These are phyloP conservation scores for Arthroderma sp. DNA, from an alignment of 2,329 filamentous ascomycete genomes.

Conservation along the genomic window DNA sequence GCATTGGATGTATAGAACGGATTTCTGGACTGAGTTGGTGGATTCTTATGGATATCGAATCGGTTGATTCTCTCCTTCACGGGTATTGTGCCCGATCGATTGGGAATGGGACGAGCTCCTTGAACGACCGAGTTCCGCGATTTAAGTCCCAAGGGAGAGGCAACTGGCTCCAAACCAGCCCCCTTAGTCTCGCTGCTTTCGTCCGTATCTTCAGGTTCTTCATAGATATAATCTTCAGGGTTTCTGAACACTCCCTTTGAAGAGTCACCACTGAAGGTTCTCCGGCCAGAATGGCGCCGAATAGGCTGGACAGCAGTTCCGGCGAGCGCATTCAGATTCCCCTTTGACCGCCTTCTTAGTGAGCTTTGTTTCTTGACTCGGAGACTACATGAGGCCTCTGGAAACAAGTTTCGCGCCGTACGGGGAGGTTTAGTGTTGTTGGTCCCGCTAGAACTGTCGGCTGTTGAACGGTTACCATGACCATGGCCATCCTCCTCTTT, in stretches of 20 bases:
- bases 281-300: slow-evolving; percentile 9
- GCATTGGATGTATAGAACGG: slow-evolving; percentile 63
- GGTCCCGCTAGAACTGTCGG: slow-evolving; percentile 12
- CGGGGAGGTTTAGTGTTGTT: not conserved
- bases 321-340: slow-evolving; percentile 26
- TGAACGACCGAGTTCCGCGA: slow-evolving; percentile 49
- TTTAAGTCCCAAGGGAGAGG: slow-evolving; percentile 43
- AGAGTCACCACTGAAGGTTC: slow-evolving; percentile 25
- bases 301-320: slow-evolving; percentile 14
- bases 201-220: slow-evolving; percentile 55
- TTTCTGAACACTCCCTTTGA: slow-evolving; percentile 43
- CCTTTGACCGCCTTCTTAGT: slow-evolving; percentile 24
- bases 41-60: slow-evolving; percentile 71
- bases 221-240: slow-evolving; percentile 58
- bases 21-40: slow-evolving; percentile 70
- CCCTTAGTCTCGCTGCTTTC: slow-evolving; percentile 16
- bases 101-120: slow-evolving; percentile 29
- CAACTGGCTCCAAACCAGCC: slow-evolving; percentile 16
- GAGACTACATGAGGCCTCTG: not conserved
- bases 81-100: slow-evolving; percentile 31
- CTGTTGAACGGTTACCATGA: slow-evolving; percentile 6
- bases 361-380: slow-evolving; percentile 14
- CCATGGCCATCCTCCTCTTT: slow-evolving; percentile 29
- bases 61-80: slow-evolving; percentile 35
- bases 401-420: not conserved